Evolutionary conservation across 2,329 filamentous ascomycete genomes (phyloP), one percentile per base, ranked within the genome.

Genomic region (Fusarium armeniacum): DNA sequence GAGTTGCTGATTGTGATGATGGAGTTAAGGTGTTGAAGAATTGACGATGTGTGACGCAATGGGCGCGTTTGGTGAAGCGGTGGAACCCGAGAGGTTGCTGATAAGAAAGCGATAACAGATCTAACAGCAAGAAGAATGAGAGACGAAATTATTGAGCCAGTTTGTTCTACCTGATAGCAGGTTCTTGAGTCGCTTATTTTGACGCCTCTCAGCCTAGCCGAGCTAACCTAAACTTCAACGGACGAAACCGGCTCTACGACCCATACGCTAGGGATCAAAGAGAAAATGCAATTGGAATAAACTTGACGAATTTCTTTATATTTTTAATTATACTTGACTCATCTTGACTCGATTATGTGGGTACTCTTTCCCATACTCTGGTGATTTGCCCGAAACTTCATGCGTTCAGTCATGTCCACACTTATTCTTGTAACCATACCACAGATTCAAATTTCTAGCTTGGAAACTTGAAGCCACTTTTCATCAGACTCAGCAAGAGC

Each of bases 401-500:
- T n/a, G n/a, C n/a, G n/a, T n/a, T n/a, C n/a, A n/a, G n/a, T n/a
- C n/a, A n/a, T n/a, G n/a, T n/a, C n/a, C n/a, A n/a, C n/a, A n/a
- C n/a, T n/a, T n/a, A n/a, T 26, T 26, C 24, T 6, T 28, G 10
- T 11, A 28, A 11, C 10, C 3, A 28, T 11, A 28, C 3, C 26
- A 28, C 2, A 6, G 16, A n/a, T 15, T 45, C 3, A 70, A 1
- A 70, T 35, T 1, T 70, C 43, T 8, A 68, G 5, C n/a, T 45
- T 70, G 0, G 69, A 69, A 4, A 73, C 26, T 5, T 63, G 52
- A 3, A 57, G 22, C 78, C 78, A 80, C 54, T 77, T 78, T 50
- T 74, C 68, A 28, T 79, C 77, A 13, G 76, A 77, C 1, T 68
- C 70, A 32, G 74, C 73, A 33, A 79, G 65, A 1, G 58, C 51